phyloP scores from a whole-genome alignment of 345 rosid species.

The Iberis pinnata region DNA sequence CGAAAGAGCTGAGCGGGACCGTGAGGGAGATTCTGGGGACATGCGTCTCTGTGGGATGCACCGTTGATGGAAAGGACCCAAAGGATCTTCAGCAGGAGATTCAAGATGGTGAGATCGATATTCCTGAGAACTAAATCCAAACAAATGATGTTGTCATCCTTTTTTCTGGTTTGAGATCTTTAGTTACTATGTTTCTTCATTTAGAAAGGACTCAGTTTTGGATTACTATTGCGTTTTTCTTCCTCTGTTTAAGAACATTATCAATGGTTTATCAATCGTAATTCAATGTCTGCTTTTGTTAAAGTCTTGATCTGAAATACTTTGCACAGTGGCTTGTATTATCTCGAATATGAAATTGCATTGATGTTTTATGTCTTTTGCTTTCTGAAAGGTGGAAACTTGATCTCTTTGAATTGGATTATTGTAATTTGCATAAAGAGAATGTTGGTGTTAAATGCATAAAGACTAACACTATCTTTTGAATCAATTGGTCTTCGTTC shows the following conservation, averaged over 20 bases:
- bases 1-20: constrained; percentile 36
- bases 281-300: background rate
- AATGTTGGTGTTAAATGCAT: background rate
- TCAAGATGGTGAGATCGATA: constrained; percentile 37
- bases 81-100: constrained; percentile 40
- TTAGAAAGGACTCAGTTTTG: constrained; percentile 32
- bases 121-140: constrained; percentile 24
- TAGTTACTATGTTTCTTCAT: constrained; percentile 12
- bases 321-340: background rate
- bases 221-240: constrained; percentile 12
- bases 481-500: no score
- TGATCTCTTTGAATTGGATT: background rate
- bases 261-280: constrained; percentile 1
- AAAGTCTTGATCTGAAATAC: background rate
- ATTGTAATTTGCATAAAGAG: background rate
- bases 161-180: constrained; percentile 1
- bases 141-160: constrained; percentile 1
- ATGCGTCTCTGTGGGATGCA: constrained; percentile 37
- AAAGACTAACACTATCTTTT: no score
- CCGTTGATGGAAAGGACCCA: constrained; percentile 64
- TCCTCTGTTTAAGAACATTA: background rate
- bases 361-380: background rate
- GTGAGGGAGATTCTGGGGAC: constrained; percentile 40
- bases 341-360: background rate
- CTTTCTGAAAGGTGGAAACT: background rate